These are phyloP conservation scores for Aspergillus brunneoviolaceus DNA, from an alignment of 2,329 filamentous ascomycete species.

Conservation along the genomic window DNA sequence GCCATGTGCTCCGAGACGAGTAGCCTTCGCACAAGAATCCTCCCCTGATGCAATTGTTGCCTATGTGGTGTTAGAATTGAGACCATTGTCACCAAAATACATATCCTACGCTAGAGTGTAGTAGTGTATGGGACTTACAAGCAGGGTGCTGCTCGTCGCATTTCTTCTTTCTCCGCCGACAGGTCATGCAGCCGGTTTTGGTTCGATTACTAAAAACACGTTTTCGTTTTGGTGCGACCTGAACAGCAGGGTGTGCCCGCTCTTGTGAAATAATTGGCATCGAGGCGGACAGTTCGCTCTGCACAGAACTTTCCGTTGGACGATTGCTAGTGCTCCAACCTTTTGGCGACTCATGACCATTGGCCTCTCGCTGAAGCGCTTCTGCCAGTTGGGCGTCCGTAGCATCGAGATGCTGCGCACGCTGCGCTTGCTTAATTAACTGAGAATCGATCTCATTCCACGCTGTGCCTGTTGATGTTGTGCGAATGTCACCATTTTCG, in stretches of 20 bases:
- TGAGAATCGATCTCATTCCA: slow-evolving; percentile 44
- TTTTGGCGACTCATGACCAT: slow-evolving; percentile 40
- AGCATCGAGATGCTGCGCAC: slow-evolving; percentile 44
- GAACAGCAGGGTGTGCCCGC: slow-evolving; percentile 34
- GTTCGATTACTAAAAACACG: slow-evolving; percentile 83
- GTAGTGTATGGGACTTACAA: slow-evolving; percentile 59
- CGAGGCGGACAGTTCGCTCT: slow-evolving; percentile 35
- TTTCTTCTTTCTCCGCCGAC: slow-evolving; percentile 91
- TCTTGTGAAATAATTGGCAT: slow-evolving; percentile 35
- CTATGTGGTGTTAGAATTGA: slow-evolving; percentile 43
- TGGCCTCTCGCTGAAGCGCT: slow-evolving; percentile 52
- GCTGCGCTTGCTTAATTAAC: slow-evolving; percentile 48
- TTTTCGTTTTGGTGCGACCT: slow-evolving; percentile 48
- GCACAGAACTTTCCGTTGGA: slow-evolving; percentile 36
- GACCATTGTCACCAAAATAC: background rate
- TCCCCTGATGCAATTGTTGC: slow-evolving; percentile 85
- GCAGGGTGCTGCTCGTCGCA: slow-evolving; percentile 92
- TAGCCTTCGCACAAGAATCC: slow-evolving; percentile 92
- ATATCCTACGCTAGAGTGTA: background rate
- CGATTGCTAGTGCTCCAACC: slow-evolving; percentile 35
- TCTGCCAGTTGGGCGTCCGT: slow-evolving; percentile 55
- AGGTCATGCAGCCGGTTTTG: slow-evolving; percentile 94
- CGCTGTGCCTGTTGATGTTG: slow-evolving; percentile 28
- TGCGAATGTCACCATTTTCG: slow-evolving; percentile 30
- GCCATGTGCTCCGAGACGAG: slow-evolving; percentile 73